Evolutionary conservation across 352 stramenopile species (phyloP).

Genomic region (Phytophthora idaei): DNA sequence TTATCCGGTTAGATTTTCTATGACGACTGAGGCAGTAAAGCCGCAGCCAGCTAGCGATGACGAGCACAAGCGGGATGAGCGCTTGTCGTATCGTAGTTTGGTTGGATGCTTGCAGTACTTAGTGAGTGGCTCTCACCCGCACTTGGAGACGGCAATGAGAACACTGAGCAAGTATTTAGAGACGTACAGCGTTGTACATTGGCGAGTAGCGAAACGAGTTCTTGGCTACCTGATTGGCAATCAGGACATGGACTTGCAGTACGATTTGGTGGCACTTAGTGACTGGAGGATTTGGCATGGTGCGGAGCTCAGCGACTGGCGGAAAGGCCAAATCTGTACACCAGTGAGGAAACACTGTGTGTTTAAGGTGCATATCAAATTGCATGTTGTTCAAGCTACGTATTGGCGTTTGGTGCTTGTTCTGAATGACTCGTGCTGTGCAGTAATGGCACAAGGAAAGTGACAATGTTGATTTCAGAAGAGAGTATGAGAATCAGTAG

Average conservation of each 20-base stretch:
- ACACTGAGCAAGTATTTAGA: conserved; percentile 13
- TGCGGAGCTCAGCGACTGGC: not conserved
- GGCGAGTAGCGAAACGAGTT: conserved; percentile 7
- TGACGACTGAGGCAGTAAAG: conserved; percentile 14
- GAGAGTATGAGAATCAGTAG: no score
- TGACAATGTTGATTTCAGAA: not conserved
- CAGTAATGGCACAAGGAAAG: not conserved
- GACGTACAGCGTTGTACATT: conserved; percentile 3
- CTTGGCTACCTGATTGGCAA: conserved; percentile 9
- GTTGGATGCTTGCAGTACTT: conserved; percentile 22
- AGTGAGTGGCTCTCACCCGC: conserved; percentile 8
- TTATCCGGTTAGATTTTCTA: conserved; percentile 7
- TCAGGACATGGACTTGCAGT: conserved; percentile 15
- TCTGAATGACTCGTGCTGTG: not conserved
- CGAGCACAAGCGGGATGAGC: conserved; percentile 10
- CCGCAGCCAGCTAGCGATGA: not conserved
- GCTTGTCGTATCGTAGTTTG: conserved; percentile 21
- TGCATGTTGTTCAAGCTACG: not conserved
- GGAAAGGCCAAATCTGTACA: not conserved
- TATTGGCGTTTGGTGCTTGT: conserved; percentile 3
- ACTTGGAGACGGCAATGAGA: conserved; percentile 12
- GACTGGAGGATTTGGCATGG: not conserved
- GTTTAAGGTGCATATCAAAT: not conserved
- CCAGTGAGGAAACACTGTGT: not conserved
- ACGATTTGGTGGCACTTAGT: conserved; percentile 12